phyloP scores from a whole-genome alignment of 2,329 filamentous ascomycete genomes.

The Colletotrichum noveboracense region DNA sequence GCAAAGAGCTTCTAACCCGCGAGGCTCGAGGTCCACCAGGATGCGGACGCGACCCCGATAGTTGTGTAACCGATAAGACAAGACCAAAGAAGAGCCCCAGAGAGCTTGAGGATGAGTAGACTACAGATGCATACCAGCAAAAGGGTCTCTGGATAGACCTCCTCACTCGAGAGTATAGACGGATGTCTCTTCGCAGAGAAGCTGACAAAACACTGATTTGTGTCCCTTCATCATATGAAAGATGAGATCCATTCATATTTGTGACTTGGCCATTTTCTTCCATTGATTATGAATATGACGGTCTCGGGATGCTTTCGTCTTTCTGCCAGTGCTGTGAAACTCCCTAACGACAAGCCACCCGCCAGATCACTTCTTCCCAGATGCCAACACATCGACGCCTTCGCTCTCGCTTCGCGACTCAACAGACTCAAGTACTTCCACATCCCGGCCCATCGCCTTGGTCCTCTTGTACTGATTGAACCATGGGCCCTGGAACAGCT shows the following conservation, averaged over 20 bases:
- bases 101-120: neutral
- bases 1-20: neutral
- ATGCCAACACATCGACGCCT: neutral
- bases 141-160: neutral
- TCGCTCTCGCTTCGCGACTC: neutral
- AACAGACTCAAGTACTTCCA: neutral
- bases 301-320: neutral
- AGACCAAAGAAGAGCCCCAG: neutral
- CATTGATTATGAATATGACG: neutral
- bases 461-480: neutral
- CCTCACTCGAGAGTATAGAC: neutral
- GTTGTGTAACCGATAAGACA: neutral
- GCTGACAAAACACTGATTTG: neutral
- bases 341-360: rapidly evolving
- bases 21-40: neutral
- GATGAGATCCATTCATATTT: neutral
- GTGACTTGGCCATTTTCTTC: too few relatives aligned
- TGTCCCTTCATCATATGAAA: neutral
- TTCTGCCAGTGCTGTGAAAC: neutral
- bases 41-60: neutral
- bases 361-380: neutral
- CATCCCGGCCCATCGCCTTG: neutral
- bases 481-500: neutral
- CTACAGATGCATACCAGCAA: rapidly evolving
- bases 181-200: neutral